phyloP scores from a whole-genome alignment of 192 early-diverging fungal species.

The Rhizophlyctis rosea region DNA sequence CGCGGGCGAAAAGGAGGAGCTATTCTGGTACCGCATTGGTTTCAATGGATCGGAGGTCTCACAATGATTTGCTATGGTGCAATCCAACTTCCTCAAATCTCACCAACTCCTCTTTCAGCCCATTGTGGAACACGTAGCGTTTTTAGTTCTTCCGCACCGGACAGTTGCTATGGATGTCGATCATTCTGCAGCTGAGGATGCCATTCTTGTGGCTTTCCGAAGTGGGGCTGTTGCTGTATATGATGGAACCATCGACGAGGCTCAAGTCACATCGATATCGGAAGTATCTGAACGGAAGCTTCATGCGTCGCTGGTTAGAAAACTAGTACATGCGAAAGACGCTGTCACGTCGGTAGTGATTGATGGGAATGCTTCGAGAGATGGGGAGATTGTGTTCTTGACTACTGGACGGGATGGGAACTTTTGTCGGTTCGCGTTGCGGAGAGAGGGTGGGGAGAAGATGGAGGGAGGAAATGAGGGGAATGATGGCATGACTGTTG shows the following conservation, averaged over 20 bases:
- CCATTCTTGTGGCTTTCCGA: slow-evolving; percentile 27
- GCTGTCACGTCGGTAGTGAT: slow-evolving; percentile 44
- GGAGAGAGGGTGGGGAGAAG: neutral
- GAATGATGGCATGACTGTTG: neutral
- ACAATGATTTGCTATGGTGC: neutral
- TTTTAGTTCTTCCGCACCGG: slow-evolving; percentile 10
- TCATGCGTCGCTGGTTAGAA: slow-evolving; percentile 32
- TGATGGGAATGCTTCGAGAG: slow-evolving; percentile 10
- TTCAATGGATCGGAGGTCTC: neutral
- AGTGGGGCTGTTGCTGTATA: slow-evolving; percentile 28
- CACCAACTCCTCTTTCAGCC: too few species aligned
- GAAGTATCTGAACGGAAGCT: neutral
- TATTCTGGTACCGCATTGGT: neutral
- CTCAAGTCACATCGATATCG: neutral
- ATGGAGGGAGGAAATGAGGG: neutral
- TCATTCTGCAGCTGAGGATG: neutral
- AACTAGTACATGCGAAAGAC: slow-evolving; percentile 46
- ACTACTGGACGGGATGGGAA: slow-evolving; percentile 67
- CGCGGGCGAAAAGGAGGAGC: slow-evolving; percentile 12
- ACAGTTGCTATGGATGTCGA: slow-evolving; percentile 18
- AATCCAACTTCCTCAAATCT: too few species aligned
- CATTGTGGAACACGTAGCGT: neutral
- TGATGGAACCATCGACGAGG: neutral
- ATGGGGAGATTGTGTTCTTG: slow-evolving; percentile 47
- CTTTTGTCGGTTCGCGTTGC: slow-evolving; percentile 33